Base-by-base conservation (phyloP, 139 green algal genomes). In the Chlorella vulgaris region DNA sequence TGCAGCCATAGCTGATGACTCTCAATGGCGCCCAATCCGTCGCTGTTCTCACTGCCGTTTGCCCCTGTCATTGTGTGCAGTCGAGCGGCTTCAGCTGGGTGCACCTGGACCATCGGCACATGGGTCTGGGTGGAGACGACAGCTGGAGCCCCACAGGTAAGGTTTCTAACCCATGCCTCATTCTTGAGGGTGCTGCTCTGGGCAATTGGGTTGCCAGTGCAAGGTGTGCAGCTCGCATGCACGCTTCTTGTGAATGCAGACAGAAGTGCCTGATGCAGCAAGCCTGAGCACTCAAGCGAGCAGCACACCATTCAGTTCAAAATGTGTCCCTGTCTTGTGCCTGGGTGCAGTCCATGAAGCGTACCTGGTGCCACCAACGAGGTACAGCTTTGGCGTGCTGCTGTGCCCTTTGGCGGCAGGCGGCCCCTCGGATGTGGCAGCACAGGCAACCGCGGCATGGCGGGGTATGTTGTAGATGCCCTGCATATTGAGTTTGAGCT, bases 51-150 rank as follows among this genome's bases (percentile, higher is more conserved):
- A n/a, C n/a, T n/a, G n/a, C n/a, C n/a, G n/a, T n/a, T n/a, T n/a
- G n/a, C n/a, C n/a, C n/a, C n/a, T n/a, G n/a, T n/a, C n/a, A n/a
- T n/a, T n/a, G n/a, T n/a, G 18, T 29, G 42, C 78, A 83, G 78
- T 18, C 78, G 26, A 69, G 31, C 35, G 58, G 58, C 33, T 74
- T 69, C 40, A 88, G 80, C 22, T 87, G 96, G 74, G 66, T 98
- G 68, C 89, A 96, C 74, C 40, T 99, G 77, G 96, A 99, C 80
- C 82, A 89, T 36, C 62, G 68, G 2, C 93, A 98, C 84, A 98
- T 99, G 94, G 96, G 96, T 0, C 87, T 98, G 24, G 96, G 96
- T 22, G 96, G 96, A 1, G 96, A 99, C 86, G 95, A 98, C 89
- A 95, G 87, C 82, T 99, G 96, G 96, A 94, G 84, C 43, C 96